Evolutionary conservation across 306 rosid genomes (phyloP).

Genomic region (Cicer yamashitae): DNA sequence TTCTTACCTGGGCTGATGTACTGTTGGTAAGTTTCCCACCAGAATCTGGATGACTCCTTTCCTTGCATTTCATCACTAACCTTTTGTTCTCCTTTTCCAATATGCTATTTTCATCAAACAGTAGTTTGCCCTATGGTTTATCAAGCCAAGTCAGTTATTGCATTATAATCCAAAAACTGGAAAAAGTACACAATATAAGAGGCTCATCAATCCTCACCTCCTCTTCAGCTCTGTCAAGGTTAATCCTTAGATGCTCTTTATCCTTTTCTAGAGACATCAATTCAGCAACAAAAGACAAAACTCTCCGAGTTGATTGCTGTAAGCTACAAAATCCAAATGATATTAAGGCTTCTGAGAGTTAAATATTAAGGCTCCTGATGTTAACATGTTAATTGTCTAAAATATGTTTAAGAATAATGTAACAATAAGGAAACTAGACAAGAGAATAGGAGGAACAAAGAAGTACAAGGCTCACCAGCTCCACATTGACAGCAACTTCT

Average conservation of each 20-base stretch:
- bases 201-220: conserved; percentile 60
- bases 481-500: conserved; percentile 74
- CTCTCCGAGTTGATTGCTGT: conserved; percentile 67
- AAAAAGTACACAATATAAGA: not conserved
- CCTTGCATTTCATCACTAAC: conserved; percentile 59
- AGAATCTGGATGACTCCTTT: conserved; percentile 55
- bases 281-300: conserved; percentile 69
- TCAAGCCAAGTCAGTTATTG: conserved; percentile 31
- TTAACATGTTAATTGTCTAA: conserved; percentile 2
- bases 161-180: conserved; percentile 30
- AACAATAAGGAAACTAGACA: not conserved
- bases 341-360: conserved; percentile 15
- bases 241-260: conserved; percentile 71
- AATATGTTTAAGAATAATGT: conserved; percentile 3
- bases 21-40: conserved; percentile 63
- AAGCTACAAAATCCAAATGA: conserved; percentile 61
- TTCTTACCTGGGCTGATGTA: conserved; percentile 76
- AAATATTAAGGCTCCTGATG: not conserved
- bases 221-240: conserved; percentile 84
- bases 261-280: conserved; percentile 70
- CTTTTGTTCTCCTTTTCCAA: conserved; percentile 72
- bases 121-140: conserved; percentile 63
- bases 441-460: not conserved
- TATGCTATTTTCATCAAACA: conserved; percentile 66
- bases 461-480: conserved; percentile 55